Evolutionary conservation across 1,139 yeast genomes (phyloP), one percentile per base, ranked within the genome.

Genomic region (Saccharomyces hybrid): DNA sequence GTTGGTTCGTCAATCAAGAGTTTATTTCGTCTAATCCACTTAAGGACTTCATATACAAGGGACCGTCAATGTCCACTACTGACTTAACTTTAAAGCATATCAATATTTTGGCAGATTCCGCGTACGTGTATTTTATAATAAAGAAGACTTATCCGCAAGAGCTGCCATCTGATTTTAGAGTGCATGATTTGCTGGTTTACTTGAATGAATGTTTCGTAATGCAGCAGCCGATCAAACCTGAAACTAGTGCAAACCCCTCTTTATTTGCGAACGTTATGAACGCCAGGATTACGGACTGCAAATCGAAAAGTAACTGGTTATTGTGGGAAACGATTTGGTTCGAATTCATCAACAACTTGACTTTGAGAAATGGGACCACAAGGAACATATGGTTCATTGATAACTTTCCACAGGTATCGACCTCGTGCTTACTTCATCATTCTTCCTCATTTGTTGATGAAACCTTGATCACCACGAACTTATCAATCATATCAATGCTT

Each of bases 261-360:
- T 8, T 23, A 23, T 46, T 46, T 46, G 31, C 31, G 13, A 46
- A n/a, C 20, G 31, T 28, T 9, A 3, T 28, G 48, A 46, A 14
- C 9, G 48, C 31, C 4, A 38, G 23, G 11, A 38, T 38, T 30
- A 34, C 25, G 23, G 48, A 30, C 11, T 48, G 25, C 49, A 51
- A 46, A 11, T 55, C 61, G 9, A 51, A 56, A 20, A 57, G 57
- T 14, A 63, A 64, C 49, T 65, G 68, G 68, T 48, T 61, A 26
- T 52, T 65, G 16, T 52, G 61, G 49, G 61, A 63, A 49, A 54
- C 63, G 1, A 59, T 66, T 3, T 65, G 68, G 68, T 63, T 63
- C 50, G 65, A 63, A 30, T 61, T 63, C 46, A 52, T 63, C n/a
- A 54, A 51, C 32, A 53, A 55, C 44, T 47, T 54, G 32, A 48